phyloP scores from a whole-genome alignment of 352 stramenopile genomes.

The Phytophthora ohioensis region DNA sequence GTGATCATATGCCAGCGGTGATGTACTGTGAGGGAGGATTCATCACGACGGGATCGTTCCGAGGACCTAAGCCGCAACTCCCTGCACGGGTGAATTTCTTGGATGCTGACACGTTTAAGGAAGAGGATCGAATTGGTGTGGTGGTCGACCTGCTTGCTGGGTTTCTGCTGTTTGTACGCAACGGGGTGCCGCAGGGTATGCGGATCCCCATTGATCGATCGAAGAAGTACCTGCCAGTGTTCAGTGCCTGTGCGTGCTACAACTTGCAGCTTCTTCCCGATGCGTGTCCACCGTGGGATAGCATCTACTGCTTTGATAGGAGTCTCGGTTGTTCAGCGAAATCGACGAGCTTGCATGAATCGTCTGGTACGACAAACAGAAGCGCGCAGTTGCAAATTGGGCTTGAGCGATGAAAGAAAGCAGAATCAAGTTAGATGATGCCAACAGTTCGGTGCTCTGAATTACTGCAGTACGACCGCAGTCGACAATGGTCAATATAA shows the following conservation, averaged over 20 bases:
- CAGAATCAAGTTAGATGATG: background rate
- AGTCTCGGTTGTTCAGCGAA: conserved; percentile 3
- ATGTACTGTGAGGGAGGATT: conserved; percentile 79
- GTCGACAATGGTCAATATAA: too few species aligned
- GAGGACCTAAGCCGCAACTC: conserved; percentile 57
- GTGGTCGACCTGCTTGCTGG: conserved; percentile 65
- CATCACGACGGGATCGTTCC: conserved; percentile 75
- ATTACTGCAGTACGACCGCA: too few species aligned
- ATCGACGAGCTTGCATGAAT: background rate
- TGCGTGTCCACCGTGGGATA: conserved; percentile 50
- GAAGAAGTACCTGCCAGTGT: conserved; percentile 63
- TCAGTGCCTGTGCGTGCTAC: conserved; percentile 63
- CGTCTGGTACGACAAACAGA: background rate
- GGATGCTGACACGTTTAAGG: conserved; percentile 55
- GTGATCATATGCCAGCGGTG: conserved; percentile 74
- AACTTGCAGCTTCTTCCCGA: conserved; percentile 58
- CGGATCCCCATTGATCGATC: conserved; percentile 50
- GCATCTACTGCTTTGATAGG: conserved; percentile 48
- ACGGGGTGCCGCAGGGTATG: conserved; percentile 50
- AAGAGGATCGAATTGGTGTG: conserved; percentile 65
- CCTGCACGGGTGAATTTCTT: conserved; percentile 53
- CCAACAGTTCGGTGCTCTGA: too few species aligned
- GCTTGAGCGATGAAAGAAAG: background rate
- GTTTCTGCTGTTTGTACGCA: conserved; percentile 62
- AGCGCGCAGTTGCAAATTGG: background rate